Base-by-base conservation (phyloP, 768 basidiomycete species). In the Obba rivulosa region DNA sequence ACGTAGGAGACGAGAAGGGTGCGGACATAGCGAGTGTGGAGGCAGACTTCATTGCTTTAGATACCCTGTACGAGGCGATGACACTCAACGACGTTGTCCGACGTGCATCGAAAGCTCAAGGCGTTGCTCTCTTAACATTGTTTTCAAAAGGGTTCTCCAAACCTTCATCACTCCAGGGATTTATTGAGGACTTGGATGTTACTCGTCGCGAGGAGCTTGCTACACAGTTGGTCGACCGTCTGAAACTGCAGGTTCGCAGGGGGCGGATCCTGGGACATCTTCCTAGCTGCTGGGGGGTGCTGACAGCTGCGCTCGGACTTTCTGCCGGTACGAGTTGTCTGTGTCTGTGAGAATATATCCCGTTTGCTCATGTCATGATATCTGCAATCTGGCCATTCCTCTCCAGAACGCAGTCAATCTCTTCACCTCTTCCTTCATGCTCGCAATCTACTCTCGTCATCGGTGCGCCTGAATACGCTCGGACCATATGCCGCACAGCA, bases 401-500 rank as follows among this genome's bases (percentile, higher is more conserved):
- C 8, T 25, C 21, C 55, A 97, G 93, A 85, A 55, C 81, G 90
- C 23, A 74, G 89, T 8, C 83, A 86, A 55, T 87, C 89, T 61
- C 80, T 99, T 13, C 87, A 93, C 59, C 80, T 98, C 25, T 98
- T 96, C 70, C 80, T 99, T 4, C 92, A 97, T 57, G 88, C 90
- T 3, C 79, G 96, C 13, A 80, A 91, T 46, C 69, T 98, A 44
- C 74, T 98, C 38, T 97, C 94, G 8, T 92, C 94, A 4, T 85
- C 92, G 2, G 88, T 99, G 16, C 81, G 96, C 7, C 73, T 98
- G 59, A 98, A 98, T 65, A 78, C 79, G 21, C 75, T 96, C 54
- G 96, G 96, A 0, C 96, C 96, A 0, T 99, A 99, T 64, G 80
- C 80, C 17, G 80, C 96, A 0, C 93, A 98, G 58, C 91, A 93